A percentile compares a stretch with the other conserved stretches of the same genome.
These are phyloP conservation scores for Penicillium sp. DNA, from an alignment of 2,329 filamentous ascomycete species.

Conservation along the genomic window DNA sequence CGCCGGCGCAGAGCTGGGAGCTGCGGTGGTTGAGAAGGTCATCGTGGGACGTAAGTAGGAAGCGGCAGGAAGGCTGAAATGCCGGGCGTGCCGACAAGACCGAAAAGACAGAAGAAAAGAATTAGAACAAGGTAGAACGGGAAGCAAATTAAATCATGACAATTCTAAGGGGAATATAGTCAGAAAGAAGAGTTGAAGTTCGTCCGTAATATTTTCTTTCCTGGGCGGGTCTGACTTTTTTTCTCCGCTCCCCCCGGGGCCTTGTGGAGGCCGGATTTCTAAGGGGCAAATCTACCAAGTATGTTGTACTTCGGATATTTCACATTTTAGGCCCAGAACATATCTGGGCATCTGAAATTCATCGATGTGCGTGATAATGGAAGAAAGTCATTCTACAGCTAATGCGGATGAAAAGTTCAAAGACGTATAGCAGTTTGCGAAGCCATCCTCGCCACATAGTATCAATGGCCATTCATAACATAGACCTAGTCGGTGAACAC, in stretches of 20 bases:
- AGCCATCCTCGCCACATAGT: not conserved
- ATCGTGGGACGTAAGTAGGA: conserved; percentile 10
- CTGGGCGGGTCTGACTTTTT: too few species aligned
- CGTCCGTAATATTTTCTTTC: not conserved
- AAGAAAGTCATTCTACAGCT: too few species aligned
- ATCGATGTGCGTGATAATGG: too few species aligned
- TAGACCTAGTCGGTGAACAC: not conserved
- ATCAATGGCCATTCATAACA: not conserved
- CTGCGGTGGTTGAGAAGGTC: conserved; percentile 21
- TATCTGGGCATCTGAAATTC: not conserved
- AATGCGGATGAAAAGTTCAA: not conserved
- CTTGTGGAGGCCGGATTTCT: too few species aligned
- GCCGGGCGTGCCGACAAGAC: not conserved
- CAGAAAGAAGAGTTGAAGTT: not conserved
- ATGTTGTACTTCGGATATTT: not conserved
- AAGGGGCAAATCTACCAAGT: too few species aligned
- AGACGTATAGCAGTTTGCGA: not conserved
- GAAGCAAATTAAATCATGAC: not conserved
- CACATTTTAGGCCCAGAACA: not conserved
- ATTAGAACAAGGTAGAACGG: not conserved
- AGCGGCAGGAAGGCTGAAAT: not conserved
- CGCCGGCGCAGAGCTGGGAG: conserved; percentile 28
- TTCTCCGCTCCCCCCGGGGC: too few species aligned
- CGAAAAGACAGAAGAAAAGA: too few species aligned
- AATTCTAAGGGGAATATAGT: not conserved